These are phyloP conservation scores for Rhizomucor miehei DNA, from an alignment of 371 early-diverging fungal species.

Conservation along the genomic window DNA sequence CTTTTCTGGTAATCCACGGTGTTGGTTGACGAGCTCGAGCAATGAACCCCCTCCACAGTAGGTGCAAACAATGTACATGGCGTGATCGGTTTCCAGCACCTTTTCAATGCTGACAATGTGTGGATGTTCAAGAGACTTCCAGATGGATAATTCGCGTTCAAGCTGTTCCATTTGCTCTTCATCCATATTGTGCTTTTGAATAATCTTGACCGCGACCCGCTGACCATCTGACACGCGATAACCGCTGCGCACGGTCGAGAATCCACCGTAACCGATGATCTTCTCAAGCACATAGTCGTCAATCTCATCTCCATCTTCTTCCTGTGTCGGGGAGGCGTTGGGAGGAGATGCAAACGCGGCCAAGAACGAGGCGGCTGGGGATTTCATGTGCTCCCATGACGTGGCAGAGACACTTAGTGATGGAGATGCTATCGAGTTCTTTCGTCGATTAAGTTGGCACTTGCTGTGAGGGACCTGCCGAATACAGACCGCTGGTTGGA, in stretches of 20 bases:
- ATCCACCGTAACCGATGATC: conserved; percentile 66
- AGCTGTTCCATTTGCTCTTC: conserved; percentile 17
- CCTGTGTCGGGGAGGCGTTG: conserved; percentile 14
- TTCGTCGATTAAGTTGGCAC: conserved; percentile 14
- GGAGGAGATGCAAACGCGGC: conserved; percentile 48
- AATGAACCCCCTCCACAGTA: conserved; percentile 60
- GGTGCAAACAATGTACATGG: conserved; percentile 69
- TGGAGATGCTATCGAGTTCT: conserved; percentile 4
- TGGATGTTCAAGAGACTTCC: conserved; percentile 69
- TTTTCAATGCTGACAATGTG: conserved; percentile 62
- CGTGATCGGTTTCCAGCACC: conserved; percentile 60
- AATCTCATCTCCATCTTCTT: conserved; percentile 61
- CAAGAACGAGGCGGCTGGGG: conserved; percentile 64
- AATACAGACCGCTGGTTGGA: conserved; percentile 3
- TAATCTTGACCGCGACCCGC: conserved; percentile 59
- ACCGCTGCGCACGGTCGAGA: conserved; percentile 65
- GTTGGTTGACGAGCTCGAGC: conserved; percentile 27
- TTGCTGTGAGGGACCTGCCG: conserved; percentile 11
- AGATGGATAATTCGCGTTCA: conserved; percentile 64
- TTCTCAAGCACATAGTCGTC: conserved; percentile 60
- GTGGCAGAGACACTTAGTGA: conserved; percentile 27
- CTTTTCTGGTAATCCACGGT: conserved; percentile 32
- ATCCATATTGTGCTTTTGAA: conserved; percentile 25
- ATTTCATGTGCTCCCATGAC: conserved; percentile 47
- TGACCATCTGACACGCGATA: conserved; percentile 25